Base-by-base conservation (phyloP, 441 rosid genomes). In the Gossypium trilobum region DNA sequence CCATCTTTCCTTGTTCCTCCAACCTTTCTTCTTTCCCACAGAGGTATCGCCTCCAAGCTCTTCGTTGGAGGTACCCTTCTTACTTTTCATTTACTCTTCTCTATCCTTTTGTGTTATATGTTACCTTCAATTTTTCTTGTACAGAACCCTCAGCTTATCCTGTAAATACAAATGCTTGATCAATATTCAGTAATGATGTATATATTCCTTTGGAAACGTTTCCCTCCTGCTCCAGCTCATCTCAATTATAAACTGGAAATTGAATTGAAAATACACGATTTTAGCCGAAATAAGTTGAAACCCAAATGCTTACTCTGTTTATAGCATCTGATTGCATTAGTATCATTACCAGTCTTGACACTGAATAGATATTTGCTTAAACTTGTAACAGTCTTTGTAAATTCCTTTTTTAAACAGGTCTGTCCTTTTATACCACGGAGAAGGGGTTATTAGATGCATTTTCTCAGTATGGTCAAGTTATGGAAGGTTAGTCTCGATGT, bases 381-480 rank as follows among this genome's bases (percentile, higher is more conserved):
- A 31, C 68, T 31, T 44, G 17, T 14, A 14, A 4, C 22, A n/a
- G 11, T n/a, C 16, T 19, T 67, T 48, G 7, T 14, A 31, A 6
- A 31, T 27, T 22, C 25, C 10, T 7, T 65, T 65, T 1, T 7
- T 22, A 68, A 4, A 54, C 87, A 94, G 97, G 96, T 66, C 73
- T 94, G 69, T 90, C 98, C 23, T 87, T 83, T 80, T 78, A 69
- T 82, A 89, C 91, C 22, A 80, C 90, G 0, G 95, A 91, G 78
- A 77, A 87, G 20, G 90, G 85, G 60, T 73, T 91, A 55, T 73
- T 86, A 0, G 95, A 91, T 56, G 83, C 93, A 70, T 94, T 94
- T 79, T 90, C 96, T 44, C 85, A 81, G 59, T 82, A 73, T 59
- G 98, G 98, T 74, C 96, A 94, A 82, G 97, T 94, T 65, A 80